phyloP scores from a whole-genome alignment of 768 basidiomycete genomes.

The Lepiota brunneoincarnata region DNA sequence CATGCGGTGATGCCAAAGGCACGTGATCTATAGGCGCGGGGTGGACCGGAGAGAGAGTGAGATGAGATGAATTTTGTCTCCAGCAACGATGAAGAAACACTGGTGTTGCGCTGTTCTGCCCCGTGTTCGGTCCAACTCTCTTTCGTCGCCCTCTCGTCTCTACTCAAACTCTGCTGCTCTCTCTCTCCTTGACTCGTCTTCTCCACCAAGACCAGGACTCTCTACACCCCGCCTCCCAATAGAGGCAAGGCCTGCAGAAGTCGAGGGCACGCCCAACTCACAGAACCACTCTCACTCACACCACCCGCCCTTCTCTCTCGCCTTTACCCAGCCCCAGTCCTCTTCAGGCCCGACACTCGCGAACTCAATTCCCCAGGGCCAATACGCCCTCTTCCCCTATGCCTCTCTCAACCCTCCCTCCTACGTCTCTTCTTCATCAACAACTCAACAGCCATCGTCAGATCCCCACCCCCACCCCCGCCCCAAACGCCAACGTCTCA shows the following conservation, averaged over 20 bases:
- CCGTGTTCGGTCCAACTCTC: slow-evolving; percentile 43
- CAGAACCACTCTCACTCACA: slow-evolving; percentile 13
- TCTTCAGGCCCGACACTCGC: slow-evolving; percentile 4
- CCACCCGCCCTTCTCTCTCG: slow-evolving; percentile 16
- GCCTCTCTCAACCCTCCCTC: slow-evolving; percentile 25
- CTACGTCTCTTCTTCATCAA: slow-evolving; percentile 24
- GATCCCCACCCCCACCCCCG: slow-evolving; percentile 22
- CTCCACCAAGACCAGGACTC: slow-evolving; percentile 17
- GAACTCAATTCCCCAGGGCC: slow-evolving; percentile 8
- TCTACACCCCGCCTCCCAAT: slow-evolving; percentile 15
- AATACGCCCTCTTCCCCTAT: slow-evolving; percentile 33
- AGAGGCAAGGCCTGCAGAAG: slow-evolving; percentile 16
- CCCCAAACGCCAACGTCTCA: slow-evolving; percentile 26
- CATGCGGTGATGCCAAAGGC: too few relatives aligned
- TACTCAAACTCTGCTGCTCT: slow-evolving; percentile 34
- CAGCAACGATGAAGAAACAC: slow-evolving; percentile 43
- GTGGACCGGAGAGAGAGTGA: background rate
- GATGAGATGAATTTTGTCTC: background rate
- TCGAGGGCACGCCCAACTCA: slow-evolving; percentile 14
- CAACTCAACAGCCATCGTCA: slow-evolving; percentile 21
- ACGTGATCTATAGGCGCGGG: background rate
- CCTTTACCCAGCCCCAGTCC: slow-evolving; percentile 15
- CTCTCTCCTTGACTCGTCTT: slow-evolving; percentile 22
- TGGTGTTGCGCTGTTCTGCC: slow-evolving; percentile 42
- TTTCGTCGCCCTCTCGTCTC: slow-evolving; percentile 31